Conservation (phyloP, 2,329 filamentous ascomycete species). For the Fusarium sp. region DNA sequence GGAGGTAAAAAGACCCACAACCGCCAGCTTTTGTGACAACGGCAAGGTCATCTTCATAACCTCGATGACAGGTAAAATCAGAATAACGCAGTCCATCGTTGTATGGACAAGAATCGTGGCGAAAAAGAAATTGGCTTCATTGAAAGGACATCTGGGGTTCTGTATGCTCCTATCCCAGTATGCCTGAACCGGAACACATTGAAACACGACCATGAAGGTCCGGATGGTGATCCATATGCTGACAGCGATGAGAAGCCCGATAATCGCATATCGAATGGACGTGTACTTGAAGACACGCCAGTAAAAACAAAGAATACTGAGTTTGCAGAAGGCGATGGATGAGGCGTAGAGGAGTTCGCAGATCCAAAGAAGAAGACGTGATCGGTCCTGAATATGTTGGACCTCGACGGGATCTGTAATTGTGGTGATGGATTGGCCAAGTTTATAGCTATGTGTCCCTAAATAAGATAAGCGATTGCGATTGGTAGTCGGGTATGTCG, state of each 20-base stretch:
- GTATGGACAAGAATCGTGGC: slow-evolving; percentile 47
- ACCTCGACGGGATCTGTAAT: neutral
- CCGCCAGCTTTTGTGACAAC: slow-evolving; percentile 15
- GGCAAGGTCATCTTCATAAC: slow-evolving; percentile 23
- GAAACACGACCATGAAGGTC: slow-evolving; percentile 49
- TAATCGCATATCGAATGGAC: slow-evolving; percentile 43
- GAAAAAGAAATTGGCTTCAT: slow-evolving; percentile 48
- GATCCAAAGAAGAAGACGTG: slow-evolving; percentile 31
- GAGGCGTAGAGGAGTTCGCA: slow-evolving; percentile 39
- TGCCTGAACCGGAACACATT: slow-evolving; percentile 48
- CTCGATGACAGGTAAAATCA: slow-evolving; percentile 19
- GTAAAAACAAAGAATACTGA: slow-evolving; percentile 46
- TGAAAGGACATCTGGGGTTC: slow-evolving; percentile 43
- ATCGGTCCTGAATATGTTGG: neutral
- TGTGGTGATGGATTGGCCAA: slow-evolving; percentile 17
- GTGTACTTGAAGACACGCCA: slow-evolving; percentile 45
- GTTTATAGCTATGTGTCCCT: slow-evolving; percentile 32
- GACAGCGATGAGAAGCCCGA: slow-evolving; percentile 29
- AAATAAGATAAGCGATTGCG: neutral
- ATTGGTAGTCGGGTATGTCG: too few species aligned
- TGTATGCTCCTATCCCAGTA: slow-evolving; percentile 47
- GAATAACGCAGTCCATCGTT: slow-evolving; percentile 35
- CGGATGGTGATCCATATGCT: slow-evolving; percentile 44
- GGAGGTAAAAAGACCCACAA: slow-evolving; percentile 18
- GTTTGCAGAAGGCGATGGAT: slow-evolving; percentile 44